Conservation (phyloP, 805 yeast genomes). For the Metschnikowia henanensis region DNA sequence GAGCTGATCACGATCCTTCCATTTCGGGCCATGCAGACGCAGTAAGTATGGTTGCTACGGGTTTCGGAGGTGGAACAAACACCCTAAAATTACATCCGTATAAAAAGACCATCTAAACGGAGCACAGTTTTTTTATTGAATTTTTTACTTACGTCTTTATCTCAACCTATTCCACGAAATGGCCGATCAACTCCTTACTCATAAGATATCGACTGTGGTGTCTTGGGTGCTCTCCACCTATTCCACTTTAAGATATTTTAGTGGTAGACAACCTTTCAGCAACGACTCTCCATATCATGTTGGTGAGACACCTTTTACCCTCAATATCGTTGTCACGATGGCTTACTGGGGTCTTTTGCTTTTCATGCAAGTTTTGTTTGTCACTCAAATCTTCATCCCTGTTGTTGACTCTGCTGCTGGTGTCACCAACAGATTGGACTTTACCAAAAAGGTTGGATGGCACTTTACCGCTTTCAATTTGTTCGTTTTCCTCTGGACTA, state of each 20-base stretch:
- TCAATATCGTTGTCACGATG: slow-evolving; percentile 46
- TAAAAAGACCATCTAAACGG: slow-evolving; percentile 4
- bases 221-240: slow-evolving; percentile 57
- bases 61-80: neutral
- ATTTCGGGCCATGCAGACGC: slow-evolving; percentile 7
- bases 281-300: slow-evolving; percentile 51
- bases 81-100: slow-evolving; percentile 2
- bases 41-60: slow-evolving; percentile 5
- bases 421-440: slow-evolving; percentile 21
- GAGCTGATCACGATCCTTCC: slow-evolving; percentile 10
- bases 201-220: slow-evolving; percentile 47
- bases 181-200: slow-evolving; percentile 24
- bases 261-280: slow-evolving; percentile 52
- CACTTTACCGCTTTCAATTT: slow-evolving; percentile 66
- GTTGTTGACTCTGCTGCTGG: slow-evolving; percentile 19
- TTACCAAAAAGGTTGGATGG: slow-evolving; percentile 48
- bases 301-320: slow-evolving; percentile 71
- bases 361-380: slow-evolving; percentile 52
- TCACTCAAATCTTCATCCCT: slow-evolving; percentile 45
- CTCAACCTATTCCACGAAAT: neutral
- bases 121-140: neutral
- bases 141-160: neutral
- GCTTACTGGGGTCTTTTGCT: slow-evolving; percentile 60
- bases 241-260: slow-evolving; percentile 55
- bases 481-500: slow-evolving; percentile 63